Conservation (phyloP, 257 asterid genomes). For the Scutellaria baicalensis region DNA sequence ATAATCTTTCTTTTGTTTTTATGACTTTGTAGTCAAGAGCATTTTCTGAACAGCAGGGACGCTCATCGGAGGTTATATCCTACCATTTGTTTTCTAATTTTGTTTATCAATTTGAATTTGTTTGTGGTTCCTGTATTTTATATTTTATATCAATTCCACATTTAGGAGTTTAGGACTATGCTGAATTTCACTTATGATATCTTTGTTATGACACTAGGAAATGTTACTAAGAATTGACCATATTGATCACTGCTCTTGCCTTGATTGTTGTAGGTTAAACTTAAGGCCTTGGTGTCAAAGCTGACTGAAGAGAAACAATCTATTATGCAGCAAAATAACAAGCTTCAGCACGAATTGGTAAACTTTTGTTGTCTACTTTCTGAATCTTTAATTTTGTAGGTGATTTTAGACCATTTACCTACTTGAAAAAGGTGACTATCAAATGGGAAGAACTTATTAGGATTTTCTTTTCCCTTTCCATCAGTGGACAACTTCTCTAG, state of each 20-base stretch:
- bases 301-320: conserved; percentile 71
- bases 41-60: conserved; percentile 26
- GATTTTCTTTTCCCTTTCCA: background rate
- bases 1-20: background rate
- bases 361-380: conserved; percentile 7
- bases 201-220: background rate
- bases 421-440: background rate
- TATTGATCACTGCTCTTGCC: conserved; percentile 1
- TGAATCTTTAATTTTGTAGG: background rate
- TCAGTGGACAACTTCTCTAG: background rate
- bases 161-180: background rate
- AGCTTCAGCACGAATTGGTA: conserved; percentile 73
- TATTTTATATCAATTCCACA: background rate
- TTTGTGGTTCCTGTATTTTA: background rate
- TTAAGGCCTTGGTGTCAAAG: conserved; percentile 65
- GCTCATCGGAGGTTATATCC: conserved; percentile 33
- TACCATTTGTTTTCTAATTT: background rate
- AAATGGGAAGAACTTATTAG: background rate
- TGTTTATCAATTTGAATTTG: background rate
- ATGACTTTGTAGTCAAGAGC: conserved; percentile 35
- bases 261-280: conserved; percentile 40
- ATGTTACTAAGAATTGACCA: background rate
- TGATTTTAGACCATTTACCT: background rate
- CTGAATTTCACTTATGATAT: conserved; percentile 1
- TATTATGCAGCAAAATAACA: conserved; percentile 61